These are phyloP conservation scores for Comarum palustre DNA, from an alignment of 306 rosid genomes.

Conservation along the genomic window DNA sequence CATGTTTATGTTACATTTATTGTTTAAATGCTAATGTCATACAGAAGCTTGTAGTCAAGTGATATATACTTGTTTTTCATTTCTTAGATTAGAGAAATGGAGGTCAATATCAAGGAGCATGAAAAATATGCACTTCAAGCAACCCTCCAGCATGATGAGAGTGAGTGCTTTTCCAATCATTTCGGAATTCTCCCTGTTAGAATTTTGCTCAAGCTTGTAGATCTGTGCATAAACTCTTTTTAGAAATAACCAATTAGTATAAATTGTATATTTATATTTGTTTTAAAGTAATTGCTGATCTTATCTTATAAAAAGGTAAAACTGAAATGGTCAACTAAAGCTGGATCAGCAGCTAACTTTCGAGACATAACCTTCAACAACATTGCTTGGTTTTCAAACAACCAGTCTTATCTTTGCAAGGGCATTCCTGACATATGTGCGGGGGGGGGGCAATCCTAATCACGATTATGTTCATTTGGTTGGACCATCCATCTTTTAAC, in stretches of 20 bases:
- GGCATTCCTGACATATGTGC: too few relatives aligned
- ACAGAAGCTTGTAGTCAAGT: not conserved
- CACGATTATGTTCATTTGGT: too few relatives aligned
- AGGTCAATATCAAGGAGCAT: slow-evolving; percentile 65
- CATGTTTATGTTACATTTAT: not conserved
- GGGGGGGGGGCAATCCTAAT: too few relatives aligned
- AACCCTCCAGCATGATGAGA: slow-evolving; percentile 42
- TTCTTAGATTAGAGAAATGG: slow-evolving; percentile 72
- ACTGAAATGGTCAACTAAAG: not conserved
- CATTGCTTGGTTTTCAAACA: not conserved
- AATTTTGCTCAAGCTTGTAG: not conserved
- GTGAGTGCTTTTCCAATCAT: slow-evolving; percentile 44
- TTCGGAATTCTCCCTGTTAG: slow-evolving; percentile 5
- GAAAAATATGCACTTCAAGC: slow-evolving; percentile 72
- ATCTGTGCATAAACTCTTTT: not conserved
- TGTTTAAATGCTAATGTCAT: not conserved
- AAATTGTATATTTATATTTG: not conserved
- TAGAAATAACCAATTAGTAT: not conserved
- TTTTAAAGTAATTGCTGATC: not conserved
- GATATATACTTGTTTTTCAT: slow-evolving; percentile 26
- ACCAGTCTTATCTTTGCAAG: too few relatives aligned
- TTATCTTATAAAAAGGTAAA: not conserved
- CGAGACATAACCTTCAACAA: not conserved
- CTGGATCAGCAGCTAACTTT: not conserved
- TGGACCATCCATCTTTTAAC: too few relatives aligned